These are phyloP conservation scores for Didymella segeticola DNA, from an alignment of 2,329 filamentous ascomycete species.

Conservation along the genomic window DNA sequence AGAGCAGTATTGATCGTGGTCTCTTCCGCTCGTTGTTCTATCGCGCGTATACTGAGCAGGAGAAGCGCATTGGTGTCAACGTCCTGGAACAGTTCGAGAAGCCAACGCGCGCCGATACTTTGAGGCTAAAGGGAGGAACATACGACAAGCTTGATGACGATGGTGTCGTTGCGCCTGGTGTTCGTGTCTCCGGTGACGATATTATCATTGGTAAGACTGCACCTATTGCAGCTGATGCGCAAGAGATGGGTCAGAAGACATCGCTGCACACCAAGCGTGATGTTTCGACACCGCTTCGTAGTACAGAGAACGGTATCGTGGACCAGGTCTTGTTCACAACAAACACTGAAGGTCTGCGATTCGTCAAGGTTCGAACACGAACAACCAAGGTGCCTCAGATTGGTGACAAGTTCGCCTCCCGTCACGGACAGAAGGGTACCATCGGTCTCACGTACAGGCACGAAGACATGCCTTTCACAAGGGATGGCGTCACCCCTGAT, in stretches of 20 bases:
- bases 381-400: slow-evolving; percentile 99
- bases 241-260: slow-evolving; percentile 91
- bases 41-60: slow-evolving; percentile 94
- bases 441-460: slow-evolving; percentile 98
- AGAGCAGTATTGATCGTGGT: slow-evolving; percentile 97
- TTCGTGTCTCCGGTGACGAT: slow-evolving; percentile 94
- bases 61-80: slow-evolving; percentile 94
- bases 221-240: slow-evolving; percentile 88
- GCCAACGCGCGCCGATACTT: slow-evolving; percentile 83
- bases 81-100: slow-evolving; percentile 96
- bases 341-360: slow-evolving; percentile 90
- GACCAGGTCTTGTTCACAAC: slow-evolving; percentile 94
- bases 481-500: slow-evolving; percentile 89
- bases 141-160: slow-evolving; percentile 98
- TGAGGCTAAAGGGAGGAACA: slow-evolving; percentile 91
- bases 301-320: slow-evolving; percentile 95
- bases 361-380: slow-evolving; percentile 95
- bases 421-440: slow-evolving; percentile 98
- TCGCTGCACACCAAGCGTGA: slow-evolving; percentile 92
- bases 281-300: slow-evolving; percentile 91
- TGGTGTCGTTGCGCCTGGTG: slow-evolving; percentile 90
- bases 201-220: slow-evolving; percentile 99
- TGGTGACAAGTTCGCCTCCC: slow-evolving; percentile 98
- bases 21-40: slow-evolving; percentile 98
- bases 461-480: slow-evolving; percentile 98